Evolutionary conservation across 768 basidiomycete genomes (phyloP).

Genomic region (Termitomyces sp.): DNA sequence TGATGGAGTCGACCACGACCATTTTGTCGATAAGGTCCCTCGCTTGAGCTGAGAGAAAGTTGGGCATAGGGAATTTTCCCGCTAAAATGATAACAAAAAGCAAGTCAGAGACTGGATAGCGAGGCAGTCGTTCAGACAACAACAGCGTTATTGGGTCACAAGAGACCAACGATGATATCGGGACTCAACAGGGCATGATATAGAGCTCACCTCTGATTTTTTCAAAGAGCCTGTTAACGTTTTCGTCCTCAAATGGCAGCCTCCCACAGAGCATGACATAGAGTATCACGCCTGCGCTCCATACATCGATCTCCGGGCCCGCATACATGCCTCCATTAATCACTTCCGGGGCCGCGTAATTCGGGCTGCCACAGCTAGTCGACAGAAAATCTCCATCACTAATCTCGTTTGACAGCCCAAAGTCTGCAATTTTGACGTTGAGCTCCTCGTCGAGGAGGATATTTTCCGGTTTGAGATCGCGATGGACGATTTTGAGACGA

Average conservation of each 20-base stretch:
- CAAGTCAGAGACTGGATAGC: slow-evolving; percentile 3
- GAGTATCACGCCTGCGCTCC: slow-evolving; percentile 98
- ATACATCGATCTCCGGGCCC: slow-evolving; percentile 97
- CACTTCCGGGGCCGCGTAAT: slow-evolving; percentile 98
- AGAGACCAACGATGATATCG: neutral
- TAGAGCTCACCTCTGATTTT: slow-evolving; percentile 78
- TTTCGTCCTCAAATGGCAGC: slow-evolving; percentile 96
- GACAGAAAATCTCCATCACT: slow-evolving; percentile 95
- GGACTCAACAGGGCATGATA: slow-evolving; percentile 3
- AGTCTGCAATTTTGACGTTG: slow-evolving; percentile 98
- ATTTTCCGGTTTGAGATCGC: slow-evolving; percentile 98
- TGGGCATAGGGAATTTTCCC: slow-evolving; percentile 82
- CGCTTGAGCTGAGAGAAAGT: slow-evolving; percentile 75
- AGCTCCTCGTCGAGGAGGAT: slow-evolving; percentile 79
- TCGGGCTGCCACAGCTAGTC: slow-evolving; percentile 96
- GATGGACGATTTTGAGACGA: slow-evolving; percentile 93
- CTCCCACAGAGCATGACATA: slow-evolving; percentile 97
- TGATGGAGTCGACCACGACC: slow-evolving; percentile 92
- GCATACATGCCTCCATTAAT: slow-evolving; percentile 94
- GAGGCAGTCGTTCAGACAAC: neutral
- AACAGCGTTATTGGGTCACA: neutral
- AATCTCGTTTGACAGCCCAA: slow-evolving; percentile 94
- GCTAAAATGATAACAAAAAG: slow-evolving; percentile 36
- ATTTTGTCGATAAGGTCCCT: slow-evolving; percentile 77
- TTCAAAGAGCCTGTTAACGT: slow-evolving; percentile 87